These are phyloP conservation scores for Cryptococcus wingfieldii DNA, from an alignment of 1,284 basidiomycete genomes.

Conservation along the genomic window DNA sequence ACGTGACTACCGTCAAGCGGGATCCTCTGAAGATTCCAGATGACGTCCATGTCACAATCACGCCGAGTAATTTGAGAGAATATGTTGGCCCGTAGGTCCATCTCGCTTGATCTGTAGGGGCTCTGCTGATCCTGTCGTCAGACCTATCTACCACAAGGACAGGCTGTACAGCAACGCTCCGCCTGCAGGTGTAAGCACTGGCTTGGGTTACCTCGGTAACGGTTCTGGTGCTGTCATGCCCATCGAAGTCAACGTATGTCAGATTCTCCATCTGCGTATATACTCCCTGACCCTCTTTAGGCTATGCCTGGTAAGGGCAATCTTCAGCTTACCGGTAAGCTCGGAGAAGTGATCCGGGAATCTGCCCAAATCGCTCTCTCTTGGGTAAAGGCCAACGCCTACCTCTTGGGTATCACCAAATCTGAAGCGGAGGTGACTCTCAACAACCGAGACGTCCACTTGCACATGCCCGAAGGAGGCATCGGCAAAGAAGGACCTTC, in stretches of 20 bases:
- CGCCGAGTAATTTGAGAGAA: conserved; percentile 82
- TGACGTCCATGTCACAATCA: conserved; percentile 74
- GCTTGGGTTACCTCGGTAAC: conserved; percentile 92
- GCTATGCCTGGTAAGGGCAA: conserved; percentile 87
- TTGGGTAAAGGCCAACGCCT: conserved; percentile 89
- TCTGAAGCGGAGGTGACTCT: conserved; percentile 69
- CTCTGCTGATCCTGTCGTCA: conserved; percentile 3
- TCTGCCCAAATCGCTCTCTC: conserved; percentile 89
- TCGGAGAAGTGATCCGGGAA: conserved; percentile 96
- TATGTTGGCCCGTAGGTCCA: conserved; percentile 75
- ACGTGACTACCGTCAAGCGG: conserved; percentile 65
- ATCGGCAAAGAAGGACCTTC: conserved; percentile 98
- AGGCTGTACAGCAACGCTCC: conserved; percentile 76
- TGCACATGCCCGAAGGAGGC: conserved; percentile 95
- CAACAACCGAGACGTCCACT: conserved; percentile 77
- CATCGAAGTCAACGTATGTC: conserved; percentile 79
- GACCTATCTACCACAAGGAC: conserved; percentile 89
- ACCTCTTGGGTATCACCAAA: conserved; percentile 77
- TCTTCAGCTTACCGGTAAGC: conserved; percentile 89
- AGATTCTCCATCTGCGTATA: neutral
- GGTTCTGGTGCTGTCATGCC: conserved; percentile 96
- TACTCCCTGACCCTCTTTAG: conserved; percentile 48
- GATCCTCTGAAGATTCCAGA: conserved; percentile 78
- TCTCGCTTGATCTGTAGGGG: neutral
- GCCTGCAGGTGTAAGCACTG: conserved; percentile 89